Evolutionary conservation across 768 basidiomycete species (phyloP), one percentile per base, ranked within the genome.

Genomic region (Neoboletus magnificus): DNA sequence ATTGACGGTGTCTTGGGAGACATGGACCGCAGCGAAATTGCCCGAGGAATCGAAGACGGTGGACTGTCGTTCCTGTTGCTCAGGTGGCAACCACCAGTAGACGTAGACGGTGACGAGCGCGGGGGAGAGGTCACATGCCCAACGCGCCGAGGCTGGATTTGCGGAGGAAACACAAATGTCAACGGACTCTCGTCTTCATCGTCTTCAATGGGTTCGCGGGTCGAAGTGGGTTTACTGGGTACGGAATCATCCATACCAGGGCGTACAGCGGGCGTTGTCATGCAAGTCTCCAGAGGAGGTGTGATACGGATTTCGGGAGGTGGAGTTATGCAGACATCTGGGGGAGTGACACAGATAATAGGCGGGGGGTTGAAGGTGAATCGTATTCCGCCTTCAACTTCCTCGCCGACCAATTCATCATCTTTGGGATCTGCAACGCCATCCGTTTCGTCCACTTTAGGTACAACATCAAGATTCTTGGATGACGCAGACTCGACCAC

Each of bases 361-460:
- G 68, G 71, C n/a, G 89, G 85, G 20, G 84, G 81, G 4, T 81
- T 83, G 58, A 91, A 89, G 4, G 79, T 86, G 61, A 91, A 89
- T 57, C 79, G 83, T 65, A 91, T 87, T 6, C 89, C 89, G 30
- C 84, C 78, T 48, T 79, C 82, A 41, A 82, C 80, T 53, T 67
- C 71, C 56, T 86, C 82, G 30, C 84, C 85, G 52, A 83, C 76
- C 61, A 83, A 78, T 41, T 82, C 79, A 15, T 79, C 79, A 25
- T 74, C 74, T 15, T 78, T 74, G 5, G 63, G 62, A 20, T 67
- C 75, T 22, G 64, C 63, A 63, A 48, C 46, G 5, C 43, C 64
- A 6, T 59, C 56, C 5, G 68, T 66, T 39, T 73, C 71, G 3
- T 70, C 66, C 39, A 82, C 82, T 54, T 80, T 78, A 27, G 72